Evolutionary conservation across 2,329 filamentous ascomycete species (phyloP).

Genomic region (Sporothrix schenckii): DNA sequence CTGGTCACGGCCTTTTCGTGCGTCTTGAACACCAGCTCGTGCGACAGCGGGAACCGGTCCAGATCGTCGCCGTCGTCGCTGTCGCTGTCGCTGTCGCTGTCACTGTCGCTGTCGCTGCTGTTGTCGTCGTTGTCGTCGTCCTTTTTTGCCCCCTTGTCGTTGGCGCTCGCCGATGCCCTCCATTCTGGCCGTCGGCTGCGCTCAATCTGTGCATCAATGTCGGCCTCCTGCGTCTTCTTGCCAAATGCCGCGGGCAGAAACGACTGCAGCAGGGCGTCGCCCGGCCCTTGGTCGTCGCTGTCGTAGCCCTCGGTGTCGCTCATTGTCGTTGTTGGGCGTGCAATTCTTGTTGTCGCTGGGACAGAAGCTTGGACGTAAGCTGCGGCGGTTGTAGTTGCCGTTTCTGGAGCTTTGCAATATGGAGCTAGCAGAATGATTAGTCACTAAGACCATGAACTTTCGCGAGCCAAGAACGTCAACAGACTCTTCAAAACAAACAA

Average conservation of each 20-base stretch:
- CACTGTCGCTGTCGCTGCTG: conserved; percentile 36
- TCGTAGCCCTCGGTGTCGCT: conserved; percentile 61
- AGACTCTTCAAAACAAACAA: neutral
- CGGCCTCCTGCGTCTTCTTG: conserved; percentile 72
- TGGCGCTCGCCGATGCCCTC: conserved; percentile 35
- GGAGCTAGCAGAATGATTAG: neutral
- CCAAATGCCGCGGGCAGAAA: conserved; percentile 85
- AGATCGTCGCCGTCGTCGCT: conserved; percentile 70
- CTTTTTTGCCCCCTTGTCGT: conserved; percentile 31
- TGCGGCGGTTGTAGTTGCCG: conserved; percentile 6
- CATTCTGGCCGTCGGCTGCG: conserved; percentile 66
- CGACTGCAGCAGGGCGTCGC: conserved; percentile 68
- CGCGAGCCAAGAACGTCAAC: conserved; percentile 13
- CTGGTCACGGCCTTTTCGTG: conserved; percentile 87
- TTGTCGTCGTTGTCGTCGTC: conserved; percentile 39
- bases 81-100: conserved; percentile 49
- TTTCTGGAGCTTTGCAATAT: neutral
- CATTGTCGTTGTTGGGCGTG: conserved; percentile 37
- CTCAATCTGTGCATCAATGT: conserved; percentile 80
- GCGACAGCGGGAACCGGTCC: conserved; percentile 88
- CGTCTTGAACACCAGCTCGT: conserved; percentile 89
- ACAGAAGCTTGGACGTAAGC: neutral
- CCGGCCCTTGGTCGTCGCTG: conserved; percentile 57
- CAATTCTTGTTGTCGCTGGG: neutral
- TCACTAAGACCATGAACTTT: neutral